Evolutionary conservation across 345 rosid species (phyloP), one percentile per base, ranked within the genome.

Genomic region (Citrus cavaleriei): DNA sequence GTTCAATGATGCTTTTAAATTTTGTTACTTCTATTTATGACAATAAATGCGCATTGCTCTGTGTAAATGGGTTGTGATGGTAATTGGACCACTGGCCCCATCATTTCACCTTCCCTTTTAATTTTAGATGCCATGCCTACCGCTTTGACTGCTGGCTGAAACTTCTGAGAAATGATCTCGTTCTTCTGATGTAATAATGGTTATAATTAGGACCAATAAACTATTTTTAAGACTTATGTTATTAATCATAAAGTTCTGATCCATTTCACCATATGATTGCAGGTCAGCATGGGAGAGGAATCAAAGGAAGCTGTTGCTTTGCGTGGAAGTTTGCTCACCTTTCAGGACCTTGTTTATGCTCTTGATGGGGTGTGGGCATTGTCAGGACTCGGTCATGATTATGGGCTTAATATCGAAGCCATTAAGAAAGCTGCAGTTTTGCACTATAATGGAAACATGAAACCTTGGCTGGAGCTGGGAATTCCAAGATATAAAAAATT

Each of bases 381-480:
- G 72, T 88, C 97, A 7, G 99, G 98, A 32, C 91, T 95, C 34
- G 99, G 98, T 76, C 90, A 95, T 82, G 90, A 91, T 81, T 87
- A 89, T 75, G 85, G 80, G 57, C 82, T 93, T 75, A 70, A 70
- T 67, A 80, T 72, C 32, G 78, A 84, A 82, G 83, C 77, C 57
- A 90, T 91, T 72, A 89, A 84, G 78, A 83, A 84, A 61, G 98
- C 95, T 51, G 91, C 91, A 18, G 89, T 91, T 18, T 81, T 95
- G 87, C 99, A 95, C 84, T 95, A 90, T 35, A 95, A 95, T 77
- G 99, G 99, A 74, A 92, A 92, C 90, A 90, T 93, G 98, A 95
- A 95, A 82, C 98, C 98, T 59, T 95, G 99, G 99, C 95, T 93
- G 76, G 99, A 96, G 83, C 86, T 96, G 69, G 99, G 98, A 73